These are phyloP conservation scores for Penicillium aurantiogriseum DNA, from an alignment of 2,329 filamentous ascomycete genomes.

Conservation along the genomic window DNA sequence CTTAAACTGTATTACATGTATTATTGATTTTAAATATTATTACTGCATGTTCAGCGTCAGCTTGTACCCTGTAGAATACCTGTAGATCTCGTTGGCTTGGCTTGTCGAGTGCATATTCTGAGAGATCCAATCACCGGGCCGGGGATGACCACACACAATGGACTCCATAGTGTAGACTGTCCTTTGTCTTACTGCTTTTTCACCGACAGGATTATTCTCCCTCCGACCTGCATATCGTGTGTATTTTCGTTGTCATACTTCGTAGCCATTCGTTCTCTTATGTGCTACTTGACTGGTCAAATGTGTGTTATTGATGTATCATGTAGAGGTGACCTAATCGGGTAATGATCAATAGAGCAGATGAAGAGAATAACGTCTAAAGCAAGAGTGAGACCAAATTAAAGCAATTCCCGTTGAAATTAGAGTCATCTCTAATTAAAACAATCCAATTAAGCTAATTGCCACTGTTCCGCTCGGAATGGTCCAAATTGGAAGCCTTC, in stretches of 20 bases:
- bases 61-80: not conserved
- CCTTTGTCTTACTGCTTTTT: not conserved
- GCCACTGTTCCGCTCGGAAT: too few species aligned
- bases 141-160: slow-evolving; percentile 2
- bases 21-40: not conserved
- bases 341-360: too few species aligned
- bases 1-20: not conserved
- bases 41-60: not conserved
- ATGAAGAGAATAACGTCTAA: too few species aligned
- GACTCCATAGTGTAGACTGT: not conserved
- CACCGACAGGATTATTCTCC: not conserved
- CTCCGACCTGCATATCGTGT: slow-evolving; percentile 1
- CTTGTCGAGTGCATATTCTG: not conserved
- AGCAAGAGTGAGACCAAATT: too few species aligned
- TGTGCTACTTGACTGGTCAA: not conserved
- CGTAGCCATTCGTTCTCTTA: not conserved
- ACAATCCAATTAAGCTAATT: too few species aligned
- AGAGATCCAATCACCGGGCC: slow-evolving; percentile 1
- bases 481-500: too few species aligned
- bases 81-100: not conserved
- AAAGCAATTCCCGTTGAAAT: too few species aligned
- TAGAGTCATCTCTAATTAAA: too few species aligned
- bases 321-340: too few species aligned
- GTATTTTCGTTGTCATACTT: not conserved
- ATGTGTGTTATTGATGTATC: too few species aligned